Conservation (phyloP, 2,329 filamentous ascomycete genomes). For the Sporothrix luriei region DNA sequence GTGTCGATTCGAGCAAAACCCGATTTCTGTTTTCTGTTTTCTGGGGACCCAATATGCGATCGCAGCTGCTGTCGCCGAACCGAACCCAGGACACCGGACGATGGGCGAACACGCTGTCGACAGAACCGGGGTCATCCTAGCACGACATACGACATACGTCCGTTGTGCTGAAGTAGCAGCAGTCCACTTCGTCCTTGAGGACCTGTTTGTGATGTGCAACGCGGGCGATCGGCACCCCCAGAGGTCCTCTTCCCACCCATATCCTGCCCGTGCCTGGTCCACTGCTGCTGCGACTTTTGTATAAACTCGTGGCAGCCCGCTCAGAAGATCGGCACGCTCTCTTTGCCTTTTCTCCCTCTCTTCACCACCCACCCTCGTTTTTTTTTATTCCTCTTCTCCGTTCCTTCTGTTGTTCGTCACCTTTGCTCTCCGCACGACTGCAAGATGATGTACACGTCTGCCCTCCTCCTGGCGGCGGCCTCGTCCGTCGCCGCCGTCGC, state of each 20-base stretch:
- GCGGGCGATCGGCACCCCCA: not conserved
- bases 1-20: constrained; percentile 23
- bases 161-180: too few relatives aligned
- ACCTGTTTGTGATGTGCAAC: not conserved
- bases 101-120: not conserved
- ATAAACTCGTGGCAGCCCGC: constrained; percentile 12
- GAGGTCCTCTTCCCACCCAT: not conserved
- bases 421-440: too few relatives aligned
- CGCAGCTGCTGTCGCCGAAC: too few relatives aligned
- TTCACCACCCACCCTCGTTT: constrained; percentile 7
- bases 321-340: constrained; percentile 23
- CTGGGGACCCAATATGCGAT: not conserved
- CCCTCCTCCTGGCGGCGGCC: constrained; percentile 34
- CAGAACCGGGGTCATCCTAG: constrained; percentile 4
- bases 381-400: not conserved
- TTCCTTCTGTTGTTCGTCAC: too few relatives aligned
- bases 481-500: constrained; percentile 30
- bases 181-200: too few relatives aligned
- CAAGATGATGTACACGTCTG: constrained; percentile 32
- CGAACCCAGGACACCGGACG: constrained; percentile 8
- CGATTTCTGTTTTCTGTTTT: not conserved
- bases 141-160: not conserved
- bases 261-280: constrained; percentile 17
- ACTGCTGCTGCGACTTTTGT: constrained; percentile 5
- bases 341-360: not conserved